Base-by-base conservation (phyloP, 2,329 filamentous ascomycete genomes). In the Pyrenochaeta sp. region DNA sequence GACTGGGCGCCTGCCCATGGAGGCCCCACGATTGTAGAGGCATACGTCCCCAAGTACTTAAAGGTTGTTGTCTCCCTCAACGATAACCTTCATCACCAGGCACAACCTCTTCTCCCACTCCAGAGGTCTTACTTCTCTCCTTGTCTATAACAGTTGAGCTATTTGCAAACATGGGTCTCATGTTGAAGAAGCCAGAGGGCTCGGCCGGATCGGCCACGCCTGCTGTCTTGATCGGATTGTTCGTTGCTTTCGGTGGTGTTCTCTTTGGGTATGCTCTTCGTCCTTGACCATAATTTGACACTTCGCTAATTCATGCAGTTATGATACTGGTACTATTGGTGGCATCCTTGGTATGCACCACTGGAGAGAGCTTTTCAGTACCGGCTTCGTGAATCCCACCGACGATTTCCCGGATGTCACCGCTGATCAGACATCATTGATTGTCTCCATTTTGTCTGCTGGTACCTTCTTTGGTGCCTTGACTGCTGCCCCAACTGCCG, bases 401-500 rank as follows among this genome's bases (percentile, higher is more conserved):
- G 87, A 47, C 71, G 73, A 35, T 29, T 14, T 48, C 4, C 48
- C 32, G 3, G 67, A 69, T 46, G 55, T 72, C 36, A 67, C 63
- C 10, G 60, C 69, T n/a, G 37, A 38, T 3, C 80, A 93, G 68
- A 83, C 84, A 18, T 87, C 89, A 18, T 76, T 87, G 51, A 87
- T 92, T 44, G 89, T 94, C 36, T 88, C 89, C 11, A 93, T 95
- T 52, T 80, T 96, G 23, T 94, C 89, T 48, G 88, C 86, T 24
- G 90, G 90, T 35, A 94, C 89, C 18, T 85, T 89, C 58, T 74
- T 90, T 42, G 90, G 90, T 40, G 81, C 90, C 22, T 76, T 94
- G 18, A 72, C 86, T 10, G 83, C 88, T 23, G 88, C 88, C 5
- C 88, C 65, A 13, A 42, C 58, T 5, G 89, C 84, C 35, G 90